phyloP scores from a whole-genome alignment of 495 filamentous ascomycete species.

The Neurospora tetrasperma region DNA sequence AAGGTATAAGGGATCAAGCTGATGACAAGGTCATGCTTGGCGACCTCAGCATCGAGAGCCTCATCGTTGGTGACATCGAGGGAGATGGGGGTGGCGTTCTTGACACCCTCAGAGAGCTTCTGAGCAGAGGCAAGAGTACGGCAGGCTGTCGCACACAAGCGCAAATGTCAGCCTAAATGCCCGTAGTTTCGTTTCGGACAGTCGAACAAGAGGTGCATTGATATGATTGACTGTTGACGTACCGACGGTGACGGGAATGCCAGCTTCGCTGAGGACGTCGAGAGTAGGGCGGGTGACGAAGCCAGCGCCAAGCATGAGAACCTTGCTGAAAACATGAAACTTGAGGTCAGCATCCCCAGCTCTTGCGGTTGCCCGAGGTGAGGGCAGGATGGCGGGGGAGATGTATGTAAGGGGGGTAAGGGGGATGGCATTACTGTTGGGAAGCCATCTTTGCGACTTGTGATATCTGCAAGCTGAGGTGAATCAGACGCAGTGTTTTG shows the following conservation, averaged over 20 bases:
- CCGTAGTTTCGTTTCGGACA: neutral
- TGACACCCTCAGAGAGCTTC: slow-evolving; percentile 60
- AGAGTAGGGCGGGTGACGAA: slow-evolving; percentile 78
- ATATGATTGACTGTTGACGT: slow-evolving; percentile 21
- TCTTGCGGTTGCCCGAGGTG: neutral
- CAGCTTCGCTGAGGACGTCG: slow-evolving; percentile 63
- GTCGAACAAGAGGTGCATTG: slow-evolving; percentile 1
- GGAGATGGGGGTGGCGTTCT: slow-evolving; percentile 60
- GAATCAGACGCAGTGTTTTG: slow-evolving; percentile 8
- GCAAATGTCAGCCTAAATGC: neutral
- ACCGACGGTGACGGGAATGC: slow-evolving; percentile 77
- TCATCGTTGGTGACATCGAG: slow-evolving; percentile 68
- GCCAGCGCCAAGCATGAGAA: slow-evolving; percentile 66
- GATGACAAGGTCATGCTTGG: slow-evolving; percentile 69
- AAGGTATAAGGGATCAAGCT: slow-evolving; percentile 86
- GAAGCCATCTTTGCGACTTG: slow-evolving; percentile 17
- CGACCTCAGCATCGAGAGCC: slow-evolving; percentile 69
- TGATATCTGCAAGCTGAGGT: slow-evolving; percentile 3
- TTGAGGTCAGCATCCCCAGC: neutral
- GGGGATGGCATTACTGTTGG: slow-evolving; percentile 19
- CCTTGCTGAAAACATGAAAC: slow-evolving; percentile 23
- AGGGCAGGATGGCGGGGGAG: neutral
- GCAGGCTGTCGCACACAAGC: slow-evolving; percentile 50
- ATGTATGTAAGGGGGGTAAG: neutral
- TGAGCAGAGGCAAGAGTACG: slow-evolving; percentile 69